Conservation (phyloP, 768 basidiomycete genomes). For the Neoboletus magnificus region DNA sequence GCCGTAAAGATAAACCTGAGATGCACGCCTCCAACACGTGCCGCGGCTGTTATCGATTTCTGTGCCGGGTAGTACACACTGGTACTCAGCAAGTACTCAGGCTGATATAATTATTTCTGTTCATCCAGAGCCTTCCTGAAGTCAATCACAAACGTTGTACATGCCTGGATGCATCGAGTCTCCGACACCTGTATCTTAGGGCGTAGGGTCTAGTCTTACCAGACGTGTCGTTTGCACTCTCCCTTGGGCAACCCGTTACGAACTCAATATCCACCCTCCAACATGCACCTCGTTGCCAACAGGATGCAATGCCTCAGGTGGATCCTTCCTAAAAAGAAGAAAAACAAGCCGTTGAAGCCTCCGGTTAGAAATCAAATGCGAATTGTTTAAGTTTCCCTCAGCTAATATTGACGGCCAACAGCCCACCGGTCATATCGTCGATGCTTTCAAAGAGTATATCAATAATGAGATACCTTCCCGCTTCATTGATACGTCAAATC, state of each 20-base stretch:
- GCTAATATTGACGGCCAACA: not conserved
- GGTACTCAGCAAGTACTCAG: too few relatives aligned
- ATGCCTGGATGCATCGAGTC: not conserved
- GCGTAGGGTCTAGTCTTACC: not conserved
- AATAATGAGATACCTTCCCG: conserved; percentile 11
- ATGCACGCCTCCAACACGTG: not conserved
- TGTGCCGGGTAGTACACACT: not conserved
- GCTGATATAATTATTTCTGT: not conserved
- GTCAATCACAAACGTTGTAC: not conserved
- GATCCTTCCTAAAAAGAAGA: not conserved
- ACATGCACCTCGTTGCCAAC: not conserved
- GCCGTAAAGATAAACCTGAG: conserved; percentile 13
- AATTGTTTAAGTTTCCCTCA: not conserved
- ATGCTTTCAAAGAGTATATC: conserved; percentile 9
- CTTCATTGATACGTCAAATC: conserved; percentile 3
- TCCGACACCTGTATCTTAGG: not conserved
- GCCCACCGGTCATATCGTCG: not conserved
- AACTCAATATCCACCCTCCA: too few relatives aligned
- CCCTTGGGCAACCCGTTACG: not conserved
- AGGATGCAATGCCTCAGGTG: not conserved
- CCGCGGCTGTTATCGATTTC: not conserved
- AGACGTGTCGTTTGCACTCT: not conserved
- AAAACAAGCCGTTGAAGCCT: not conserved
- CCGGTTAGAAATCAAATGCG: not conserved
- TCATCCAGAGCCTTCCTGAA: not conserved